Evolutionary conservation across 306 rosid genomes (phyloP), one percentile per base, ranked within the genome.

Genomic region (Coriaria nepalensis): DNA sequence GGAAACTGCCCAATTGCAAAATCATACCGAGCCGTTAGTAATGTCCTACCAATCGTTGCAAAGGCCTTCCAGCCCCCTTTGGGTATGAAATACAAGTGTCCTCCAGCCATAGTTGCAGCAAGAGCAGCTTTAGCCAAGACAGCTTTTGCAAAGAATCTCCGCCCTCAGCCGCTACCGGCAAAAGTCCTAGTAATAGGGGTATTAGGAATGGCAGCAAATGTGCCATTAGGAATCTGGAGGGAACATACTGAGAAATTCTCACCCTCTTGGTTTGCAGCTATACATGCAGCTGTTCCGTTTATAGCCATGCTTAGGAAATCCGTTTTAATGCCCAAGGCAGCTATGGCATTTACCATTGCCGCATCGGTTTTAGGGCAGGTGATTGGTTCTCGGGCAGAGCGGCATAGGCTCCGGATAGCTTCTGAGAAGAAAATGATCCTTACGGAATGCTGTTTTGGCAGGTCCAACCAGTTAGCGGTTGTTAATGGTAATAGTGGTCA

Each of bases 261-360:
- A 6, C 95, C 80, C 4, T 67, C 95, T 37, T 90, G 97, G 97
- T 90, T 90, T 57, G 75, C 79, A 20, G 97, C 97, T 2, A 84
- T 90, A 40, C 97, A 90, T 53, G 97, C 95, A 6, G 97, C 97
- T 49, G 97, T 90, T 62, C 97, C 97, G 45, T 90, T 90, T 81
- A 84, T 90, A 70, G 97, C 72, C n/a, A 61, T 90, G 68, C 87
- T 90, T 29, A 76, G 97, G 78, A 90, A 90, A 70, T 66, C 97
- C 20, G 71, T 90, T 32, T 52, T 90, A 15, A 90, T 90, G 97
- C 97, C 97, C 7, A 90, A 90, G 72, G 36, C 98, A 35, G 98
- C 95, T 9, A 84, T 90, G 98, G 98, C 95, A 6, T 84, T 90
- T 55, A 90, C 95, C 33, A 90, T 90, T 58, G 98, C 92, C 4